Conservation (phyloP, 768 basidiomycete species). For the Psilocybe tampanensis region DNA sequence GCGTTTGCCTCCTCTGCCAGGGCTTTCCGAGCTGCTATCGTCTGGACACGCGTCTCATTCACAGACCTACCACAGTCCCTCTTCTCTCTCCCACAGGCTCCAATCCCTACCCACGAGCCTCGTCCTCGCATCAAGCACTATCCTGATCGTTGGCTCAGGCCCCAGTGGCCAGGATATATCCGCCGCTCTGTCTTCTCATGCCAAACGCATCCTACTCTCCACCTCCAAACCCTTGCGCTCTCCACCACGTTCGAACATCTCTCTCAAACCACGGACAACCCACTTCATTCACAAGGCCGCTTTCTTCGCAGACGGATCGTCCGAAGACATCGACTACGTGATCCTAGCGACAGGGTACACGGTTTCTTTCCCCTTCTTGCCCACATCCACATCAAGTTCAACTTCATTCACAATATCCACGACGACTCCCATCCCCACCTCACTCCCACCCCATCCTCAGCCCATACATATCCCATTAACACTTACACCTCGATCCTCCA, state of each 20-base stretch:
- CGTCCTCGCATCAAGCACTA: constrained; percentile 33
- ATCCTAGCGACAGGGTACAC: constrained; percentile 82
- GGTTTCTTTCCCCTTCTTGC: constrained; percentile 64
- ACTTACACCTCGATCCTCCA: constrained; percentile 56
- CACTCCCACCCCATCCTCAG: constrained; percentile 35
- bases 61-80: constrained; percentile 64
- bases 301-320: constrained; percentile 59
- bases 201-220: constrained; percentile 58
- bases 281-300: constrained; percentile 14
- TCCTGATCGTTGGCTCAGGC: constrained; percentile 53
- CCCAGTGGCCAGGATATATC: constrained; percentile 74
- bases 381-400: constrained; percentile 1
- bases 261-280: constrained; percentile 11
- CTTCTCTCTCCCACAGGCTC: constrained; percentile 4
- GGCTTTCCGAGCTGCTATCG: constrained; percentile 59
- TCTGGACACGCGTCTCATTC: constrained; percentile 62
- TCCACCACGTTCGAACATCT: not conserved
- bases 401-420: not conserved
- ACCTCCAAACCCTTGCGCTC: constrained; percentile 29
- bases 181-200: constrained; percentile 51
- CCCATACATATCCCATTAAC: constrained; percentile 16
- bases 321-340: constrained; percentile 60
- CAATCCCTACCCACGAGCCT: constrained; percentile 18
- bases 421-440: not conserved
- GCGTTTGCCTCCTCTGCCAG: constrained; percentile 60